Conservation (phyloP, 2,329 filamentous ascomycete genomes). For the Phialocephala subalpina region DNA sequence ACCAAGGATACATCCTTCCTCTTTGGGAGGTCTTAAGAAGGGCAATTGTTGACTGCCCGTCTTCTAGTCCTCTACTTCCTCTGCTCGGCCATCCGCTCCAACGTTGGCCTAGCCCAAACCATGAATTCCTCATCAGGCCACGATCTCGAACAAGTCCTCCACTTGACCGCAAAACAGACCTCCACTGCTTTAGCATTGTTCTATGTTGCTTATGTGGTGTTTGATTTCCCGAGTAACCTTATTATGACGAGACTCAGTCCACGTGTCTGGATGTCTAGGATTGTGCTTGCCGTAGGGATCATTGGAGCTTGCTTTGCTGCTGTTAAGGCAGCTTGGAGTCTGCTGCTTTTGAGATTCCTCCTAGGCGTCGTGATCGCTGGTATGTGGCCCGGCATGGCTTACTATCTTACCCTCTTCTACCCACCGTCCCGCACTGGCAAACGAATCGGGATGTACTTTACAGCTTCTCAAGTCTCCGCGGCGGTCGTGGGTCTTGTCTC, state of each 20-base stretch:
- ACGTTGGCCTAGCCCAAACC: conserved; percentile 92
- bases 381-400: conserved; percentile 94
- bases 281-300: conserved; percentile 85
- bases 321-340: conserved; percentile 82
- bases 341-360: conserved; percentile 80
- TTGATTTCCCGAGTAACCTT: conserved; percentile 88
- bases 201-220: conserved; percentile 91
- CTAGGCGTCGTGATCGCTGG: conserved; percentile 89
- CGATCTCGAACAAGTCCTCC: conserved; percentile 76
- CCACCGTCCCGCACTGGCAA: conserved; percentile 87
- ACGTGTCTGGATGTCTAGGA: conserved; percentile 90
- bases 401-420: conserved; percentile 92
- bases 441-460: conserved; percentile 89
- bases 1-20: too few species aligned
- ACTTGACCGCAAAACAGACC: conserved; percentile 76
- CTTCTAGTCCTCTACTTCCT: conserved; percentile 92
- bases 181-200: conserved; percentile 88
- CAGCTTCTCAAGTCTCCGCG: conserved; percentile 86
- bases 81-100: conserved; percentile 90
- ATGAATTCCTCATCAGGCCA: conserved; percentile 81
- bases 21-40: too few species aligned
- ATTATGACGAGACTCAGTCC: conserved; percentile 87
- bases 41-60: too few species aligned
- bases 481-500: conserved; percentile 90
- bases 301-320: conserved; percentile 86